phyloP scores from a whole-genome alignment of 2,329 filamentous ascomycete genomes.

The Trichoderma atroviride region DNA sequence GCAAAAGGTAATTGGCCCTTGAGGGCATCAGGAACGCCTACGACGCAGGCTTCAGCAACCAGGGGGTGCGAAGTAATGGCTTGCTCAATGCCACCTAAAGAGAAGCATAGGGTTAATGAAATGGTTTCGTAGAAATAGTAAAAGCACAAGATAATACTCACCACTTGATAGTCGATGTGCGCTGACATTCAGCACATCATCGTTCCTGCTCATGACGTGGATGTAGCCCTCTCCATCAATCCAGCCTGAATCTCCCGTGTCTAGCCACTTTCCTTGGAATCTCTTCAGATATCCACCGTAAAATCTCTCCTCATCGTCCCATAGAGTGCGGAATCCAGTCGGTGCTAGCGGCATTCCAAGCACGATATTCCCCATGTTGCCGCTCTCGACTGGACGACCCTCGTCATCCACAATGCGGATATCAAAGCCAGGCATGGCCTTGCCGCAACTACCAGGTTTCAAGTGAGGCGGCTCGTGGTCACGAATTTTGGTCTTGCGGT shows the following conservation, averaged over 20 bases:
- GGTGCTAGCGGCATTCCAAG: constrained; percentile 80
- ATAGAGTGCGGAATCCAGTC: constrained; percentile 82
- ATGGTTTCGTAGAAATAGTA: not conserved
- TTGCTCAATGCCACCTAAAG: constrained; percentile 80
- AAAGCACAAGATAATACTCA: constrained; percentile 43
- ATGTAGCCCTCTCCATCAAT: constrained; percentile 74
- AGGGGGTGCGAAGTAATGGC: constrained; percentile 79
- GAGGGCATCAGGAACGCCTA: constrained; percentile 80
- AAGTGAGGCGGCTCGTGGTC: constrained; percentile 54
- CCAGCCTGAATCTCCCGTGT: constrained; percentile 89
- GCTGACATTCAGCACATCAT: constrained; percentile 96
- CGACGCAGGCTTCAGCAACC: constrained; percentile 82
- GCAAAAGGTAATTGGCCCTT: constrained; percentile 94
- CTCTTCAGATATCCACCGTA: constrained; percentile 82
- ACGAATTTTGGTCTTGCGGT: constrained; percentile 50
- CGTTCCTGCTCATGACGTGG: constrained; percentile 65
- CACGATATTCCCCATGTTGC: constrained; percentile 90
- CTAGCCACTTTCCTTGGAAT: constrained; percentile 80
- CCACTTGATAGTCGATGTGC: constrained; percentile 88
- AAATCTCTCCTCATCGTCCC: constrained; percentile 83
- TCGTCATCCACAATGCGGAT: constrained; percentile 81
- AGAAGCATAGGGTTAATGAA: constrained; percentile 14
- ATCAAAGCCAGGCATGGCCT: constrained; percentile 89
- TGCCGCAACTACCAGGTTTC: constrained; percentile 85
- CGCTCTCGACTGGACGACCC: constrained; percentile 69